Conservation (phyloP, 805 yeast genomes). For the Pichia kluyveri region DNA sequence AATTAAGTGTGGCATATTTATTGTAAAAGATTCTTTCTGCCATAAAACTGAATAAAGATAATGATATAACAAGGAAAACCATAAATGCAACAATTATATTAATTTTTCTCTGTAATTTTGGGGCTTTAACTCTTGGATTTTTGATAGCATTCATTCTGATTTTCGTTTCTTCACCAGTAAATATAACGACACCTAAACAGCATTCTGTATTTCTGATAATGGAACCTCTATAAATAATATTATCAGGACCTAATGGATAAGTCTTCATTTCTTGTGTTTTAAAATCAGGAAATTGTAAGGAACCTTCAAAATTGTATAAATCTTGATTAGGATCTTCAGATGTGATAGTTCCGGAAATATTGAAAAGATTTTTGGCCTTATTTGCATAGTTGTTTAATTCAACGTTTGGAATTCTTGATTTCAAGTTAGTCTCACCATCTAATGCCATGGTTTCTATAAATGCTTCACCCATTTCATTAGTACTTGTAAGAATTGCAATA, state of each 20-base stretch:
- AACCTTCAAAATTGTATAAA: conserved; percentile 86
- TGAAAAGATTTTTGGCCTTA: conserved; percentile 41
- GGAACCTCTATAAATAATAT: conserved; percentile 87
- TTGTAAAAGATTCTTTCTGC: conserved; percentile 54
- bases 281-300: conserved; percentile 31
- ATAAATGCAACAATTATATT: conserved; percentile 79
- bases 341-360: conserved; percentile 44
- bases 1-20: conserved; percentile 35
- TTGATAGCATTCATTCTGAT: conserved; percentile 90
- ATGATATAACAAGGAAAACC: conserved; percentile 69
- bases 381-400: conserved; percentile 47
- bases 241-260: conserved; percentile 66
- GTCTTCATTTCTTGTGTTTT: conserved; percentile 24
- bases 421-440: conserved; percentile 94
- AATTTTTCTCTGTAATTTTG: conserved; percentile 76
- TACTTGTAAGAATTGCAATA: conserved; percentile 59
- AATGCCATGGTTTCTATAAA: conserved; percentile 94
- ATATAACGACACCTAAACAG: conserved; percentile 72
- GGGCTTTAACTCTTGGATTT: conserved; percentile 87
- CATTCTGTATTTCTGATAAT: conserved; percentile 75
- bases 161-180: conserved; percentile 93
- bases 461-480: conserved; percentile 53
- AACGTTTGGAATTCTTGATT: conserved; percentile 59
- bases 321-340: conserved; percentile 91
- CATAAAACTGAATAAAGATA: conserved; percentile 76